Evolutionary conservation across 192 early-diverging fungal species (phyloP).

Genomic region (Backusella australiensis): DNA sequence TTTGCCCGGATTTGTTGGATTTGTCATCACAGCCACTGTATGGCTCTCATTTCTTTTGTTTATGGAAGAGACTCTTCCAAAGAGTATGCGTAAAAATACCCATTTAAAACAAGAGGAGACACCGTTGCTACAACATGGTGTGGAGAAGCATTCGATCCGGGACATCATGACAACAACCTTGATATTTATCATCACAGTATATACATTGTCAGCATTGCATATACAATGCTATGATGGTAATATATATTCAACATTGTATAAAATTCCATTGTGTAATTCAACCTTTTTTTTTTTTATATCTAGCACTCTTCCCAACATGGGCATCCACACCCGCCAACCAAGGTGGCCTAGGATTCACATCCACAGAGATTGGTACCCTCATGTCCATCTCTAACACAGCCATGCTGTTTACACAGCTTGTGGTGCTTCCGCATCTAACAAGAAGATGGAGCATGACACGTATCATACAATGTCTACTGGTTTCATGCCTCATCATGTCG

Average conservation of each 20-base stretch:
- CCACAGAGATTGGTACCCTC: slow-evolving; percentile 47
- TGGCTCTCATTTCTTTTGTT: slow-evolving; percentile 50
- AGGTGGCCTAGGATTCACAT: slow-evolving; percentile 52
- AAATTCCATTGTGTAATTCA: too few species aligned
- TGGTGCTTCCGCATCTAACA: slow-evolving; percentile 42
- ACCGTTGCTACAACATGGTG: neutral
- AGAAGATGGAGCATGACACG: slow-evolving; percentile 41
- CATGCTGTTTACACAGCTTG: slow-evolving; percentile 49
- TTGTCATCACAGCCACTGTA: slow-evolving; percentile 49
- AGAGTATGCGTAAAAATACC: neutral
- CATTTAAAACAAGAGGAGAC: neutral
- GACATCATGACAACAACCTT: slow-evolving; percentile 19
- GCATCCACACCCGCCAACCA: slow-evolving; percentile 17
- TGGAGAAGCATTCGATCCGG: neutral
- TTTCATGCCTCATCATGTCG: neutral
- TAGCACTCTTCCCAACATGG: slow-evolving; percentile 29
- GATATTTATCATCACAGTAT: slow-evolving; percentile 11
- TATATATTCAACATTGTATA: neutral
- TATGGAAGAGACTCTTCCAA: slow-evolving; percentile 55
- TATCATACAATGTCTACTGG: slow-evolving; percentile 37
- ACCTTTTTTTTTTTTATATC: neutral
- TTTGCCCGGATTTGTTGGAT: slow-evolving; percentile 65
- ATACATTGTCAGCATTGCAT: slow-evolving; percentile 10
- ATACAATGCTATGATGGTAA: slow-evolving; percentile 25
- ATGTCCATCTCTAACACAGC: slow-evolving; percentile 39